Conservation (phyloP, 495 filamentous ascomycete genomes). For the Lasiosphaeria miniovina region DNA sequence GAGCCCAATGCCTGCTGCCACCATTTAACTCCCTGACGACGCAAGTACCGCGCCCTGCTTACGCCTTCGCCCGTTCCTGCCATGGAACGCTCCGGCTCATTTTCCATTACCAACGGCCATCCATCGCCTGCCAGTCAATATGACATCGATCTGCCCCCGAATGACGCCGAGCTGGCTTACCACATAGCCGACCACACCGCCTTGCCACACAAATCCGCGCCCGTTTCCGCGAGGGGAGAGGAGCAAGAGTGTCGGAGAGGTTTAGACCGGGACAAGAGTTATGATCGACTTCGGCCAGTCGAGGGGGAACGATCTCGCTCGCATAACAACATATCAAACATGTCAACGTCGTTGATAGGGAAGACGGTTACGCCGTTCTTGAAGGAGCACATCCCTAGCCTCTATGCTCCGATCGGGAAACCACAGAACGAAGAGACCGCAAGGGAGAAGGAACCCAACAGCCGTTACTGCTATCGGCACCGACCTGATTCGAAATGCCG, state of each 20-base stretch:
- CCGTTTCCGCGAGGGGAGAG: constrained; percentile 4
- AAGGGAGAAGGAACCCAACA: constrained; percentile 60
- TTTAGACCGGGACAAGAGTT: constrained; percentile 32
- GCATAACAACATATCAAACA: constrained; percentile 38
- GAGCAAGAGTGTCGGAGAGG: constrained; percentile 1
- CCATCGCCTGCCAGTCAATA: constrained; percentile 21
- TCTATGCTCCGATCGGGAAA: constrained; percentile 70
- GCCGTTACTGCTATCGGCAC: constrained; percentile 94
- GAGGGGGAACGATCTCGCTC: constrained; percentile 34
- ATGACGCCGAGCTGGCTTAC: constrained; percentile 27
- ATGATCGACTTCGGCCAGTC: constrained; percentile 38
- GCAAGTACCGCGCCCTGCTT: constrained; percentile 25
- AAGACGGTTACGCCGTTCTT: constrained; percentile 76
- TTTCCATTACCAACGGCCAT: constrained; percentile 21
- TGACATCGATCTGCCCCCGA: constrained; percentile 24
- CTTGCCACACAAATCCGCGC: constrained; percentile 15
- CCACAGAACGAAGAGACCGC: constrained; percentile 37
- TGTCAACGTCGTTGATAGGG: constrained; percentile 48
- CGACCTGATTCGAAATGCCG: constrained; percentile 91
- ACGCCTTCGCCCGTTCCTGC: constrained; percentile 15
- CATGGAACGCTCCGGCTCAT: constrained; percentile 25
- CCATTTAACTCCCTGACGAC: constrained; percentile 26
- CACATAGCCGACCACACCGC: constrained; percentile 15
- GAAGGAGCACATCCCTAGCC: constrained; percentile 75
- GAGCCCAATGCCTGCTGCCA: constrained; percentile 32